Evolutionary conservation across 345 rosid species (phyloP).

Genomic region (Triadica sebifera): DNA sequence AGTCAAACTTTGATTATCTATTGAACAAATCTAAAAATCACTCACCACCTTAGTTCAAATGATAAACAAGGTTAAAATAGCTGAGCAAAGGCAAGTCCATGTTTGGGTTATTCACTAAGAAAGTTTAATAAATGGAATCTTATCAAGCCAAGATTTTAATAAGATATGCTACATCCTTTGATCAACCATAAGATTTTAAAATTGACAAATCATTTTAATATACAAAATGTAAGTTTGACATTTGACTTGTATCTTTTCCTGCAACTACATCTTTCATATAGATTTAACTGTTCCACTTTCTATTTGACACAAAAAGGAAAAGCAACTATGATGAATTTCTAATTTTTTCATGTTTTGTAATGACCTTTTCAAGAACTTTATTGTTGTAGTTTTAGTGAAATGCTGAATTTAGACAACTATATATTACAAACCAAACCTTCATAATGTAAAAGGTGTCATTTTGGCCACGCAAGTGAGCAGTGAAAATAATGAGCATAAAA

Average conservation of each 20-base stretch:
- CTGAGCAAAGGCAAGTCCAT: not conserved
- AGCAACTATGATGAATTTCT: not conserved
- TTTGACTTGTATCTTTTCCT: not conserved
- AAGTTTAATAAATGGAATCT: not conserved
- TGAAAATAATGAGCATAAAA: not conserved
- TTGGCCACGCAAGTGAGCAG: not conserved
- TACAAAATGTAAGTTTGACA: not conserved
- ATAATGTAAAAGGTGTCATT: not conserved
- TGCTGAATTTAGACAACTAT: not conserved
- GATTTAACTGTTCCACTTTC: not conserved
- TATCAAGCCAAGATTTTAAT: not conserved
- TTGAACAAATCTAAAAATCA: not conserved
- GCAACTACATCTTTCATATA: not conserved
- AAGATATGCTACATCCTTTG: not conserved
- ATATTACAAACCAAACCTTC: not conserved
- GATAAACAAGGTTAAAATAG: not conserved
- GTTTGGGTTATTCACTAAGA: not conserved
- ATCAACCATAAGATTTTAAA: not conserved
- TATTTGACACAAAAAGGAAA: not conserved
- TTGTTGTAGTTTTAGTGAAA: not conserved
- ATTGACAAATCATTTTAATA: not conserved
- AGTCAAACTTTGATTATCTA: not conserved
- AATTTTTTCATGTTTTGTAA: not conserved
- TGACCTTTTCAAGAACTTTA: not conserved
- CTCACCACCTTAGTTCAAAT: too few relatives aligned